A percentile compares a stretch with the other conserved stretches of the same genome.
phyloP scores from a whole-genome alignment of 2,329 filamentous ascomycete genomes.

The Pseudogymnoascus sp. region DNA sequence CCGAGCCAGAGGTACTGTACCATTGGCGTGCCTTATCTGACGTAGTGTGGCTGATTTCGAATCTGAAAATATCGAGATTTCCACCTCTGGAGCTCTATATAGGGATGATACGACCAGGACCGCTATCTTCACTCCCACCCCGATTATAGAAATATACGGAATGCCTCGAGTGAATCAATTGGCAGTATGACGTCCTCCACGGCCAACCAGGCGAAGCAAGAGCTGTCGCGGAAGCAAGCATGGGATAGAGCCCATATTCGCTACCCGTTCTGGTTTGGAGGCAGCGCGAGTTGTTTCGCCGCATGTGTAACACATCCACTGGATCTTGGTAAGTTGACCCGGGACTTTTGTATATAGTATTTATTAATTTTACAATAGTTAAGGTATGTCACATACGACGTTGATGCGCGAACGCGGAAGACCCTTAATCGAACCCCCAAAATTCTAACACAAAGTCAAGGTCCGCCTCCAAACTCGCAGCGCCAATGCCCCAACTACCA shows the following conservation, averaged over 20 bases:
- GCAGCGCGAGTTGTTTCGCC: conserved; percentile 85
- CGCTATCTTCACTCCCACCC: background rate
- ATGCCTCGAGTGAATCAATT: conserved; percentile 19
- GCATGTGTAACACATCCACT: conserved; percentile 88
- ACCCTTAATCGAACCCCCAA: conserved; percentile 13
- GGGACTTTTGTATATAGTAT: background rate
- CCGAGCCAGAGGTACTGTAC: background rate
- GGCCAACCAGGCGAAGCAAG: conserved; percentile 16
- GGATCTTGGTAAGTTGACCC: conserved; percentile 66
- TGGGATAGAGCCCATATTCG: conserved; percentile 26
- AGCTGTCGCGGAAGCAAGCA: conserved; percentile 18
- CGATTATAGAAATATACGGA: conserved; percentile 17
- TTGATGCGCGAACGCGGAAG: conserved; percentile 20
- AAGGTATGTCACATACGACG: conserved; percentile 11
- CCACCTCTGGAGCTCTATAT: background rate
- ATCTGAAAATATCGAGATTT: conserved; percentile 8
- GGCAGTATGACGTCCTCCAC: conserved; percentile 21
- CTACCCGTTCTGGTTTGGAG: conserved; percentile 94
- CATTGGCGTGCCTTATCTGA: conserved; percentile 4
- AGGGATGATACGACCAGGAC: background rate
- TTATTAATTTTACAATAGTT: conserved; percentile 16
- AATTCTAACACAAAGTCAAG: conserved; percentile 34
- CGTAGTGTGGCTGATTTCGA: conserved; percentile 6
- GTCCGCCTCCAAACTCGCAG: conserved; percentile 82
- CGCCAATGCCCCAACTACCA: conserved; percentile 66